Conservation (phyloP, 1,284 basidiomycete species). For the Fomitiporia mediterranea region DNA sequence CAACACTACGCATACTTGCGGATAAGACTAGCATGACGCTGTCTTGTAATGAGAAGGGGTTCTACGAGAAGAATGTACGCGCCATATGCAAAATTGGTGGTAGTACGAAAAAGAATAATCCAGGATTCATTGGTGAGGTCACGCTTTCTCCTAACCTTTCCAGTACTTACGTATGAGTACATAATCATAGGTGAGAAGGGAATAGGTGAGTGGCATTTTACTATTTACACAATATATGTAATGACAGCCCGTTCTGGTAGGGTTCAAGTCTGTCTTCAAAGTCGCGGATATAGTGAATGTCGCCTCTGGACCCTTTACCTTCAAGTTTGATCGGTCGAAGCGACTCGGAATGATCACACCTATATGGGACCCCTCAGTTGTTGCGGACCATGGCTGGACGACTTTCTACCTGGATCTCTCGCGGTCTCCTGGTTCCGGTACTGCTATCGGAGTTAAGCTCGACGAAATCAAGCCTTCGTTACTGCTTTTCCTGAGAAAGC, state of each 20-base stretch:
- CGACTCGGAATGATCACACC: slow-evolving; percentile 27
- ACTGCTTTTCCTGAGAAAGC: slow-evolving; percentile 25
- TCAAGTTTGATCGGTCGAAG: slow-evolving; percentile 23
- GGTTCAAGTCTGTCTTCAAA: slow-evolving; percentile 28
- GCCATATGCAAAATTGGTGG: slow-evolving; percentile 26
- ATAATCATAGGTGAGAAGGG: neutral
- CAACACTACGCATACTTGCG: slow-evolving; percentile 21
- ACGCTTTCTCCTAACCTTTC: neutral
- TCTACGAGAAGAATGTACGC: slow-evolving; percentile 22
- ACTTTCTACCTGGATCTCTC: slow-evolving; percentile 24
- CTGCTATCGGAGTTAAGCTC: slow-evolving; percentile 18
- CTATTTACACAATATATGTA: neutral
- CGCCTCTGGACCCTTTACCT: slow-evolving; percentile 22
- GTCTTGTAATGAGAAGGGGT: slow-evolving; percentile 26
- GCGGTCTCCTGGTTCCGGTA: neutral
- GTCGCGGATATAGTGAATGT: slow-evolving; percentile 25
- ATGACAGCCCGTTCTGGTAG: slow-evolving; percentile 20
- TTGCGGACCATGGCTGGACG: slow-evolving; percentile 22
- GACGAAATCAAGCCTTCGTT: slow-evolving; percentile 22
- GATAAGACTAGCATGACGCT: slow-evolving; percentile 17
- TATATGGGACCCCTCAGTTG: slow-evolving; percentile 10
- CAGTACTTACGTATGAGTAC: neutral
- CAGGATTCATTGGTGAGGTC: slow-evolving; percentile 26
- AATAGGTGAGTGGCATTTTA: neutral
- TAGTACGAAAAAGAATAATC: slow-evolving; percentile 25